Percentiles rank a stretch among this genome's conserved stretches.
These are phyloP conservation scores for Schoenoplectus tabernaemontani DNA, from an alignment of 202 grass and related monocot species.

Conservation along the genomic window DNA sequence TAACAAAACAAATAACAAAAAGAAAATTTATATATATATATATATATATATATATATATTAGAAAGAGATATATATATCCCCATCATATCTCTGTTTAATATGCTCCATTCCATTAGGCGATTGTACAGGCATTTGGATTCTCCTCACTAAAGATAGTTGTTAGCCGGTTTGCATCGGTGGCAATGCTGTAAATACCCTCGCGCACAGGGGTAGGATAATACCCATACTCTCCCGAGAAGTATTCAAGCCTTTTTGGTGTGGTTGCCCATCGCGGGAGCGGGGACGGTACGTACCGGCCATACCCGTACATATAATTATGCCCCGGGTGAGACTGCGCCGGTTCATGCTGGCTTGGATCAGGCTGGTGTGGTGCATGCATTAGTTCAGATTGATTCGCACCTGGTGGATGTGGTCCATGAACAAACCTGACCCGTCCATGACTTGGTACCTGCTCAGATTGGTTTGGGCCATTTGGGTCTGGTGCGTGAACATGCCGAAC, in stretches of 20 bases:
- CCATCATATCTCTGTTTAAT: conserved; percentile 29
- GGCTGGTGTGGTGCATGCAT: not conserved
- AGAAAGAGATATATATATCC: not conserved
- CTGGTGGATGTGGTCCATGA: not conserved
- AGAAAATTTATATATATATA: conserved; percentile 21
- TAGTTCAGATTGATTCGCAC: conserved; percentile 2
- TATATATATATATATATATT: conserved; percentile 5
- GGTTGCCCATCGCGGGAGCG: conserved; percentile 66
- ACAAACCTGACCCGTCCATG: not conserved
- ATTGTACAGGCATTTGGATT: conserved; percentile 95
- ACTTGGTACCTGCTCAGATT: conserved; percentile 2
- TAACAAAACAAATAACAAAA: conserved; percentile 30
- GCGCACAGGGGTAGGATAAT: conserved; percentile 84
- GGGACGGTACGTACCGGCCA: conserved; percentile 67
- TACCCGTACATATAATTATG: conserved; percentile 20
- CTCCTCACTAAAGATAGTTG: conserved; percentile 98
- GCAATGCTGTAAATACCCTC: conserved; percentile 95
- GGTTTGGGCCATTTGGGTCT: not conserved
- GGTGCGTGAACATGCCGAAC: conserved; percentile 12
- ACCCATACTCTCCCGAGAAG: conserved; percentile 78
- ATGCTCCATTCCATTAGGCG: conserved; percentile 26
- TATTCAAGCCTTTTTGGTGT: conserved; percentile 66
- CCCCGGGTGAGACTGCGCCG: not conserved
- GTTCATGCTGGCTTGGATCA: not conserved
- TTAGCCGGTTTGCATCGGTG: conserved; percentile 80